Conservation (phyloP, 768 basidiomycete genomes). For the Boletus barrowsii region DNA sequence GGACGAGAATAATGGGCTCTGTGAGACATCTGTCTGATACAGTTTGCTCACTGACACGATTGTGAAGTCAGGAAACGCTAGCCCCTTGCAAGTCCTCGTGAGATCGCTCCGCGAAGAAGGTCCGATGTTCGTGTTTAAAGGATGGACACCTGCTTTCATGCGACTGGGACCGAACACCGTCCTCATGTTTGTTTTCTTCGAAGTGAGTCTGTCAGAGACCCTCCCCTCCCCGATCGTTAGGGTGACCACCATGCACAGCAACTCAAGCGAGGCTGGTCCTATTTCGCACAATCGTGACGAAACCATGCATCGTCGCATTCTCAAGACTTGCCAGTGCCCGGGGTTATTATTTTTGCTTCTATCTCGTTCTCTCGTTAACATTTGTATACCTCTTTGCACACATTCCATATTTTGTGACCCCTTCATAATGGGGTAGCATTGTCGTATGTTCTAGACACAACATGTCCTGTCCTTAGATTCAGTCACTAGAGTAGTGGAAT, state of each 20-base stretch:
- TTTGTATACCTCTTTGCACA: constrained; percentile 1
- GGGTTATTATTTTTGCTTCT: background rate
- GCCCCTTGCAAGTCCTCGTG: constrained; percentile 49
- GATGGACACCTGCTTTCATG: constrained; percentile 87
- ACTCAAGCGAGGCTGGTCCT: constrained; percentile 63
- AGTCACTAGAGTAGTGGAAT: background rate
- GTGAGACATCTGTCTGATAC: constrained; percentile 37
- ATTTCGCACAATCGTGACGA: constrained; percentile 1
- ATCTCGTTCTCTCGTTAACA: constrained; percentile 2
- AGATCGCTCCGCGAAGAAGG: constrained; percentile 72
- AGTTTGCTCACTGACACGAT: constrained; percentile 1
- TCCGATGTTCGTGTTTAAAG: constrained; percentile 75
- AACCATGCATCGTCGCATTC: background rate
- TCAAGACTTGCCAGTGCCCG: background rate
- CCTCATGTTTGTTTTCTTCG: constrained; percentile 81
- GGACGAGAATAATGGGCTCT: constrained; percentile 74
- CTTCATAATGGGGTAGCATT: background rate
- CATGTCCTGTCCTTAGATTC: background rate
- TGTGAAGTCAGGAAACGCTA: constrained; percentile 48
- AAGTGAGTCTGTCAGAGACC: constrained; percentile 43
- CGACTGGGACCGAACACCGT: constrained; percentile 83
- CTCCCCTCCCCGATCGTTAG: background rate
- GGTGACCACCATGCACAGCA: constrained; percentile 43
- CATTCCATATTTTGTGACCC: constrained; percentile 4
- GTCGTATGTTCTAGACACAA: constrained; percentile 9